Evolutionary conservation across 2,329 filamentous ascomycete species (phyloP).

Genomic region (Fusarium nurragi): DNA sequence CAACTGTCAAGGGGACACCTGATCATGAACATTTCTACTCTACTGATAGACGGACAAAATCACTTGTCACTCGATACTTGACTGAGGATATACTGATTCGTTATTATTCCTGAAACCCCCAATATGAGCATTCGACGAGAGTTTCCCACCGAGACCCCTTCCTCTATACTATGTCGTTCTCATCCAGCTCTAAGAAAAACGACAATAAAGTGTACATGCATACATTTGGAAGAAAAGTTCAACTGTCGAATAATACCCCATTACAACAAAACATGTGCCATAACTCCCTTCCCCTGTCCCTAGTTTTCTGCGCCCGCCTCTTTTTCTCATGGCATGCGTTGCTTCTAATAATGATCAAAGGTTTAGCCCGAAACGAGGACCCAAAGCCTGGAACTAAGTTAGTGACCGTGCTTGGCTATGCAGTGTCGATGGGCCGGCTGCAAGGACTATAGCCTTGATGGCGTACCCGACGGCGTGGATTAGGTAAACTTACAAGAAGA

Average conservation of each 20-base stretch:
- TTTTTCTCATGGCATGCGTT: constrained; percentile 19
- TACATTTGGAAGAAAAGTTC: constrained; percentile 36
- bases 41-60: neutral
- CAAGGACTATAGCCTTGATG: neutral
- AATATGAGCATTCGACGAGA: constrained; percentile 11
- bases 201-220: constrained; percentile 38
- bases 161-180: constrained; percentile 27
- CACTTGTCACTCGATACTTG: neutral
- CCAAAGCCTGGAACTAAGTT: constrained; percentile 48
- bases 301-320: constrained; percentile 17
- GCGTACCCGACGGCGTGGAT: neutral
- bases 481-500: constrained; percentile 69
- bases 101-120: constrained; percentile 37
- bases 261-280: constrained; percentile 41
- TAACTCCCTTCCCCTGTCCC: constrained; percentile 19
- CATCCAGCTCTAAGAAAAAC: constrained; percentile 22
- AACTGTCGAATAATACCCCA: constrained; percentile 32
- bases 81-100: constrained; percentile 27
- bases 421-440: neutral
- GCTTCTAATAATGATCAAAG: constrained; percentile 1
- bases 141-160: neutral
- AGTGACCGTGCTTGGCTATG: neutral
- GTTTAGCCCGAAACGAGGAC: constrained; percentile 53
- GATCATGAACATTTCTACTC: neutral
- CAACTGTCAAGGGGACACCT: neutral